Base-by-base conservation (phyloP, 495 filamentous ascomycete species). In the Neurospora sp. region DNA sequence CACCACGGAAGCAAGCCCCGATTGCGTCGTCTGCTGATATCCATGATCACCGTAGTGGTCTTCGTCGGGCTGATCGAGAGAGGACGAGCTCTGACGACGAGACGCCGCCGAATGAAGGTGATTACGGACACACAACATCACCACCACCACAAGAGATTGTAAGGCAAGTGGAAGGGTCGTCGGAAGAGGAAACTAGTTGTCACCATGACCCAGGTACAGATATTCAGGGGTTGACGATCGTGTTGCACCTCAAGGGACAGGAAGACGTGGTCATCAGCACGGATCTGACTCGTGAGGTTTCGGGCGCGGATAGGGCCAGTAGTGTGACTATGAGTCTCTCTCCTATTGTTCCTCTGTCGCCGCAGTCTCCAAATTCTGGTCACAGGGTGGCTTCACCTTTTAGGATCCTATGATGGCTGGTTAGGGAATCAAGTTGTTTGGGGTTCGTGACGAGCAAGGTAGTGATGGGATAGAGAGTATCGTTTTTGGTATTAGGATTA, bases 241-340 rank as follows among this genome's bases (percentile, higher is more conserved):
- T 84, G 3, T 68, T 87, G 75, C 85, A 85, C 74, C 65, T 83
- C 38, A 80, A 75, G 71, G 81, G 78, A 9, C 81, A 79, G 74
- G 84, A 86, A 16, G 84, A 86, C 71, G 72, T 86, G 72, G 78
- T 86, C 45, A 80, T 86, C 59, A 82, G 80, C 53, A 83, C 82
- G 7, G 81, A 85, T 68, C 74, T 84, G 78, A 79, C 74, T 18
- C 72, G 72, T 40, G 73, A 72, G 14, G 39, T 71, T 37, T 65
- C 53, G 22, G 53, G 12, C 41, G 65, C 70, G 39, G 71, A 69
- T 73, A 9, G 69, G 4, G 68, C 22, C 37, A 69, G 35, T 22
- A 35, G 27, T 40, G 71, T 38, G 20, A 69, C 53, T 65, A 35
- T 65, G 12, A 65, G 53, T 65, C 27, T 65, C 14, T 35, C 53